A percentile compares a stretch with the other conserved stretches of the same genome.
phyloP scores from a whole-genome alignment of 805 yeast genomes.

The Sugiyamaella lignohabitans region DNA sequence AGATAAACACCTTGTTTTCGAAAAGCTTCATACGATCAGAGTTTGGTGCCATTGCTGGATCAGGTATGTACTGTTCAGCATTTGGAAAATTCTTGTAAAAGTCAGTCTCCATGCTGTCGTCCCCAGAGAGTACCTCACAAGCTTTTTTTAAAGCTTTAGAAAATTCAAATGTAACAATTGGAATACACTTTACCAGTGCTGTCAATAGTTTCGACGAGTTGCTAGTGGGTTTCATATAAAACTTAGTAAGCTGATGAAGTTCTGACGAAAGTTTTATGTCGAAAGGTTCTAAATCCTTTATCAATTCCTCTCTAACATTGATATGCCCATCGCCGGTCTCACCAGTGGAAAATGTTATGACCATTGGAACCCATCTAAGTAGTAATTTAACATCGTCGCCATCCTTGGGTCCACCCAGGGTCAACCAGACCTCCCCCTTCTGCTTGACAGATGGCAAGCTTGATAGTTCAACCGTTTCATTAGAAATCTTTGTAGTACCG shows the following conservation, averaged over 20 bases:
- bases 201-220: slow-evolving; percentile 29
- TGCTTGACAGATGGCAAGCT: not conserved
- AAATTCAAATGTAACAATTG: slow-evolving; percentile 27
- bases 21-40: slow-evolving; percentile 14
- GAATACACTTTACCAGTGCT: slow-evolving; percentile 31
- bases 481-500: slow-evolving; percentile 1
- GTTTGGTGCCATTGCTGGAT: slow-evolving; percentile 23
- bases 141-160: slow-evolving; percentile 18
- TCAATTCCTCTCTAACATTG: slow-evolving; percentile 7
- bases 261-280: slow-evolving; percentile 28
- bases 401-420: not conserved
- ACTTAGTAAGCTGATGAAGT: slow-evolving; percentile 24
- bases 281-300: slow-evolving; percentile 18
- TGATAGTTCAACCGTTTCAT: not conserved
- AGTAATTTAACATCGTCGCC: not conserved
- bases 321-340: slow-evolving; percentile 16
- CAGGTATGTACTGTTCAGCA: slow-evolving; percentile 21
- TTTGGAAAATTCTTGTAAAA: slow-evolving; percentile 27
- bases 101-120: slow-evolving; percentile 15
- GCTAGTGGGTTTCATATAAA: slow-evolving; percentile 23
- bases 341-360: slow-evolving; percentile 25
- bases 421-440: not conserved
- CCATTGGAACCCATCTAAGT: slow-evolving; percentile 25
- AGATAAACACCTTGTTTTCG: slow-evolving; percentile 22
- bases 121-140: slow-evolving; percentile 3